Percentiles rank a stretch among this genome's conserved stretches.
Conservation (phyloP, 179 eudicot genomes). For the Beta corolliflora region DNA sequence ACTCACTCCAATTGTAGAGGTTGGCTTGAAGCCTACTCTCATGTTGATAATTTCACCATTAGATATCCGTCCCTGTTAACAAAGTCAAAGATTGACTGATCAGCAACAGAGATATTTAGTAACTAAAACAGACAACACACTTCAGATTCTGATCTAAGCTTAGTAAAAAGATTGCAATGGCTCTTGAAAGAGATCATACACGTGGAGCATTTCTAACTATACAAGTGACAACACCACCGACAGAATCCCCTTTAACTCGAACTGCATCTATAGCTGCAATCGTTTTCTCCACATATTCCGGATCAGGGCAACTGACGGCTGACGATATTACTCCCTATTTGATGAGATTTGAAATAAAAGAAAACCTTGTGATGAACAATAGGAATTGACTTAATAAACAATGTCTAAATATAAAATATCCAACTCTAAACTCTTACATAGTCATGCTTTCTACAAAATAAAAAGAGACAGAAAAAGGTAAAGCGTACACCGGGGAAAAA, state of each 20-base stretch:
- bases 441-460: not conserved
- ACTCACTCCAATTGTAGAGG: slow-evolving; percentile 85
- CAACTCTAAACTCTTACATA: not conserved
- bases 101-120: not conserved
- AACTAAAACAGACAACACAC: not conserved
- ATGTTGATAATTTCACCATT: slow-evolving; percentile 92
- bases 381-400: not conserved
- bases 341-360: slow-evolving; percentile 28
- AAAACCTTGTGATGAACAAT: slow-evolving; percentile 10
- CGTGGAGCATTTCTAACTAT: slow-evolving; percentile 88
- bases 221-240: slow-evolving; percentile 97
- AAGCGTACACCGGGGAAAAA: not conserved
- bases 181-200: slow-evolving; percentile 49
- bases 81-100: not conserved
- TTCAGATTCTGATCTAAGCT: not conserved
- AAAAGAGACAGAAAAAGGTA: not conserved
- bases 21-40: slow-evolving; percentile 96
- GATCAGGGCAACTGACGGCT: slow-evolving; percentile 95
- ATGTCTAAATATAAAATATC: not conserved
- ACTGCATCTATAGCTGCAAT: slow-evolving; percentile 90
- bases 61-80: slow-evolving; percentile 87
- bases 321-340: slow-evolving; percentile 92
- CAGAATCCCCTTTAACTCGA: slow-evolving; percentile 90
- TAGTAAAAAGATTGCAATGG: not conserved
- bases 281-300: slow-evolving; percentile 95